A percentile compares a stretch with the other conserved stretches of the same genome.
phyloP scores from a whole-genome alignment of 2,329 filamentous ascomycete species.

The Didymellaceae sp. region DNA sequence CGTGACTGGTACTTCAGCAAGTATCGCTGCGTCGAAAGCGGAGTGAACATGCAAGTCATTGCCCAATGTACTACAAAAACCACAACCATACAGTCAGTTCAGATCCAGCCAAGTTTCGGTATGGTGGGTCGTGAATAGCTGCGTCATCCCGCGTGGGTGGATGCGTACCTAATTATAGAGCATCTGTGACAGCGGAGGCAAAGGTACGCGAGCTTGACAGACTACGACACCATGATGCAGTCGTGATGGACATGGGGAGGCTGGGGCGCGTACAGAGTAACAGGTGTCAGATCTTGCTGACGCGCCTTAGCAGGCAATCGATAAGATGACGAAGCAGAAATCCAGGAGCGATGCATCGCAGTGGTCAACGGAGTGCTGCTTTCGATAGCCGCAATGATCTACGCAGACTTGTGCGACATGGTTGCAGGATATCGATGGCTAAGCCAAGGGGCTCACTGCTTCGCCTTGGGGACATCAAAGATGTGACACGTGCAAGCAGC shows the following conservation, averaged over 20 bases:
- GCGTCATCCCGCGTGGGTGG: constrained; percentile 16
- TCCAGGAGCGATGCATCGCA: constrained; percentile 12
- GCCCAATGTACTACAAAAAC: not conserved
- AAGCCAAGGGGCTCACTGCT: not conserved
- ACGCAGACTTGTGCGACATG: constrained; percentile 3
- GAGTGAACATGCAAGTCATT: not conserved
- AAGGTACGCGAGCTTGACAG: constrained; percentile 13
- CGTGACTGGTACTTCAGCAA: too few relatives aligned
- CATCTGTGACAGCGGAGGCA: constrained; percentile 10
- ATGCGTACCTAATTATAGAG: constrained; percentile 16
- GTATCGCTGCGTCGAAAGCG: too few relatives aligned
- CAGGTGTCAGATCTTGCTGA: constrained; percentile 6
- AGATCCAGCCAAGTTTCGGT: constrained; percentile 1
- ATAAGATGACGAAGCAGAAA: constrained; percentile 7
- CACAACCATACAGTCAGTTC: not conserved
- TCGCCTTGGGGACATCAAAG: not conserved
- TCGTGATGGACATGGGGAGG: constrained; percentile 8
- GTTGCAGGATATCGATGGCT: constrained; percentile 1
- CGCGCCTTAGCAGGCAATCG: not conserved
- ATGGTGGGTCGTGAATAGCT: constrained; percentile 9
- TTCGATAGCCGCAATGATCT: constrained; percentile 4
- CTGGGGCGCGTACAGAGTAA: constrained; percentile 14
- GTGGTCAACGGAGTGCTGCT: not conserved
- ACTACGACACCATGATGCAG: constrained; percentile 7
- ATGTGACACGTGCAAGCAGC: not conserved